Percentiles rank a stretch among this genome's conserved stretches.
Evolutionary conservation across 2,329 filamentous ascomycete genomes (phyloP).

Genomic region (Phyllosticta citribraziliensis): DNA sequence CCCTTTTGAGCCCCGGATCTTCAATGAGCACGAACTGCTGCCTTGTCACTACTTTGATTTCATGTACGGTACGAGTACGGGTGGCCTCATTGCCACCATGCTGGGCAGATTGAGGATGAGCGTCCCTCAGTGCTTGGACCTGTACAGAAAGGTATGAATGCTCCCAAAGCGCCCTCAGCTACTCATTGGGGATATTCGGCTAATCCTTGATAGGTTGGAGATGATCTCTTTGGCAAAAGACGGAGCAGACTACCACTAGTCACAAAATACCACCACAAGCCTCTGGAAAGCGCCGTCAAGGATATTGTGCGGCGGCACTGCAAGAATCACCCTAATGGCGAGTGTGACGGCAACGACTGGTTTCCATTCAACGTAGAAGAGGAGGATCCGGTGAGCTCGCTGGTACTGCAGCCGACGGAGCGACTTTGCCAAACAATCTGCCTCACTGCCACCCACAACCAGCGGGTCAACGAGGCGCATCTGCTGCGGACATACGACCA

Average conservation of each 20-base stretch:
- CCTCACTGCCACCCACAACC: constrained; percentile 39
- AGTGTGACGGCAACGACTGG: constrained; percentile 35
- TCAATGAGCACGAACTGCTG: constrained; percentile 34
- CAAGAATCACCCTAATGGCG: constrained; percentile 26
- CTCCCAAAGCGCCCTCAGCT: no score
- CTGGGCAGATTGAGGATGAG: constrained; percentile 41
- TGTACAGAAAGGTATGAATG: constrained; percentile 27
- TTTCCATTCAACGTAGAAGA: constrained; percentile 32
- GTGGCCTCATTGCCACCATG: constrained; percentile 43
- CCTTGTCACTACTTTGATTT: constrained; percentile 46
- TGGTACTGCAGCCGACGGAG: constrained; percentile 12
- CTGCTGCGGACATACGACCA: constrained; percentile 40
- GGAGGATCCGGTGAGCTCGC: constrained; percentile 10
- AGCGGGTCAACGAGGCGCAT: constrained; percentile 38
- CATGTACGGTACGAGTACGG: constrained; percentile 44
- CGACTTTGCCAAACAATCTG: constrained; percentile 35
- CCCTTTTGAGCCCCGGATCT: constrained; percentile 13
- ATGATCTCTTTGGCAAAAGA: constrained; percentile 38
- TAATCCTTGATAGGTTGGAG: constrained; percentile 25
- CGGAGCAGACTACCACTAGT: constrained; percentile 35
- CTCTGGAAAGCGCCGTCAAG: constrained; percentile 38
- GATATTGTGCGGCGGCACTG: constrained; percentile 36
- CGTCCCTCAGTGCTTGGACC: constrained; percentile 37
- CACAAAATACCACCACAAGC: constrained; percentile 41
- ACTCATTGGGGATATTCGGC: background rate